A percentile compares a stretch with the other conserved stretches of the same genome.
Evolutionary conservation across 306 rosid genomes (phyloP).

Genomic region (Vigna radiata): DNA sequence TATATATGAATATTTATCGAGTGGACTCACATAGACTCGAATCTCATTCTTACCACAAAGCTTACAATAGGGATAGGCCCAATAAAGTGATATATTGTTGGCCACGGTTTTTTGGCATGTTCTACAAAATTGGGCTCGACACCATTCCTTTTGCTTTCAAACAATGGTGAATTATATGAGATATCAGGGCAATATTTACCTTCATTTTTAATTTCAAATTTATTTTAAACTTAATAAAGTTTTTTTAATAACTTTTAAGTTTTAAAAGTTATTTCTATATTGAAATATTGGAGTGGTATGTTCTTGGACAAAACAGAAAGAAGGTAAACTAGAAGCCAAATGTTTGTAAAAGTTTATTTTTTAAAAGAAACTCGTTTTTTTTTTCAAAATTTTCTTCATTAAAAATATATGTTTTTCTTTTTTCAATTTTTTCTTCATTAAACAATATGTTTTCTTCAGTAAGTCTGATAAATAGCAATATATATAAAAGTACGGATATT

Average conservation of each 20-base stretch:
- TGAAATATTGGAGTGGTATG: neutral
- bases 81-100: neutral
- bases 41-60: neutral
- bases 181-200: neutral
- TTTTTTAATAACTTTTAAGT: neutral
- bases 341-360: no score
- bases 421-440: no score
- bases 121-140: neutral
- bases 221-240: neutral
- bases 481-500: no score
- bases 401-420: no score
- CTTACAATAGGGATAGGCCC: neutral
- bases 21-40: conserved; percentile 1
- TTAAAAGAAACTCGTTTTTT: no score
- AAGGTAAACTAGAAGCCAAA: no score
- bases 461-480: no score
- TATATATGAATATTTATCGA: neutral
- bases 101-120: neutral
- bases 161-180: neutral
- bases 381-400: neutral
- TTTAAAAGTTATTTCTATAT: neutral
- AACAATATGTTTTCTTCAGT: no score
- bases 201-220: neutral
- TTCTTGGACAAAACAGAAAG: neutral
- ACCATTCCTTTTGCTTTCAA: neutral